Conservation (phyloP, 2,329 filamentous ascomycete species). For the Hysterium pulicare region DNA sequence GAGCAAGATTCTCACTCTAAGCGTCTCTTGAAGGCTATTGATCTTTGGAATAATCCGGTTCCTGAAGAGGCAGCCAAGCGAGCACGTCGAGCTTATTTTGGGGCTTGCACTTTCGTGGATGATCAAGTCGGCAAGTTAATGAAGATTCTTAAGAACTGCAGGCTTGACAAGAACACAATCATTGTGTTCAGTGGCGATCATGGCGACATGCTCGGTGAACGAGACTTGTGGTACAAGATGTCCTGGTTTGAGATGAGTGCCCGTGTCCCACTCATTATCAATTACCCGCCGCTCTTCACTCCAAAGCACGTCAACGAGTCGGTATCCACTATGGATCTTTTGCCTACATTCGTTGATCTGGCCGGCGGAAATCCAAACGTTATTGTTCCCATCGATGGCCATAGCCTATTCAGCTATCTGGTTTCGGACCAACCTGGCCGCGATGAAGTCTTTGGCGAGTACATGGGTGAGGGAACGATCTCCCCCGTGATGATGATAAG, state of each 20-base stretch:
- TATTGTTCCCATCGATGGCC: conserved; percentile 79
- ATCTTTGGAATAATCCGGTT: conserved; percentile 80
- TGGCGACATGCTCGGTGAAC: conserved; percentile 93
- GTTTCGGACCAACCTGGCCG: conserved; percentile 53
- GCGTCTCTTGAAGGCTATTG: conserved; percentile 80
- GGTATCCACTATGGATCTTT: conserved; percentile 85
- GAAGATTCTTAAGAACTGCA: conserved; percentile 72
- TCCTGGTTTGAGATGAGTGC: conserved; percentile 91
- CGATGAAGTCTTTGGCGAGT: conserved; percentile 91
- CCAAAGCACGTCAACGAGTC: conserved; percentile 77
- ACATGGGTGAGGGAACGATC: conserved; percentile 89
- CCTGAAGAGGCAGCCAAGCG: conserved; percentile 81
- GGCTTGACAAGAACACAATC: conserved; percentile 80
- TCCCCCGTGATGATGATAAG: conserved; percentile 93
- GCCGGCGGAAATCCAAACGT: conserved; percentile 67
- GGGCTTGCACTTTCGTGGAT: conserved; percentile 89
- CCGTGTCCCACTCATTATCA: conserved; percentile 81
- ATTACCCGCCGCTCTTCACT: conserved; percentile 71
- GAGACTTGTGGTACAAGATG: conserved; percentile 97
- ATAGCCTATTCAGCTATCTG: conserved; percentile 56
- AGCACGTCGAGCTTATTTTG: conserved; percentile 86
- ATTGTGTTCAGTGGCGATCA: conserved; percentile 92
- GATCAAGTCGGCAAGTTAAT: conserved; percentile 85
- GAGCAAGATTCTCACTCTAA: conserved; percentile 84
- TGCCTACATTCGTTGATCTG: conserved; percentile 84